phyloP scores from a whole-genome alignment of 768 basidiomycete genomes.

The Mycena rebaudengoi region DNA sequence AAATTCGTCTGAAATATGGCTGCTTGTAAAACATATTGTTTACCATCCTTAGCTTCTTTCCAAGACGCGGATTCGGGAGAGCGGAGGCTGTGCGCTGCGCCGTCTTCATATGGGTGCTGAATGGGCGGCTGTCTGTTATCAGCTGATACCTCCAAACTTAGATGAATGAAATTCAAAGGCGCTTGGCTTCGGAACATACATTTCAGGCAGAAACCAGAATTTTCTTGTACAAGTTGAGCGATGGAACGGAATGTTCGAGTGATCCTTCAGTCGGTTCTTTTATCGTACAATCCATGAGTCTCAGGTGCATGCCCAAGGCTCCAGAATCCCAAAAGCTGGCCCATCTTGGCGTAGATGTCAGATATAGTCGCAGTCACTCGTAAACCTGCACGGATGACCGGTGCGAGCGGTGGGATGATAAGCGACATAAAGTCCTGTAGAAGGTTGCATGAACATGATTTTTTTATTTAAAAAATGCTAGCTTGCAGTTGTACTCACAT shows the following conservation, averaged over 20 bases:
- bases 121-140: background rate
- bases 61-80: too few species aligned
- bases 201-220: background rate
- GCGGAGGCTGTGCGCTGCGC: too few species aligned
- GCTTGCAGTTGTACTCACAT: conserved; percentile 50
- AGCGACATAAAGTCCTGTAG: conserved; percentile 52
- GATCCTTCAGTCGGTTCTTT: conserved; percentile 13
- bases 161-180: background rate
- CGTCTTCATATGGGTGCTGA: background rate
- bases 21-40: too few species aligned
- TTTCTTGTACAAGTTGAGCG: too few species aligned
- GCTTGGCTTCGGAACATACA: background rate
- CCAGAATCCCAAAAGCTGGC: conserved; percentile 47
- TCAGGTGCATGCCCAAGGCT: background rate
- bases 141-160: conserved; percentile 4
- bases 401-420: conserved; percentile 51
- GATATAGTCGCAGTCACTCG: conserved; percentile 34
- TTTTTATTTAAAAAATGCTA: background rate
- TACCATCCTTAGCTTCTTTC: too few species aligned
- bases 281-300: conserved; percentile 18
- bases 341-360: conserved; percentile 38
- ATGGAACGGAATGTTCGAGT: too few species aligned
- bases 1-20: too few species aligned
- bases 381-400: conserved; percentile 45
- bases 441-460: too few species aligned